Conservation (phyloP, 108 stramenopile genomes). For the Skeletonema marinoi region DNA sequence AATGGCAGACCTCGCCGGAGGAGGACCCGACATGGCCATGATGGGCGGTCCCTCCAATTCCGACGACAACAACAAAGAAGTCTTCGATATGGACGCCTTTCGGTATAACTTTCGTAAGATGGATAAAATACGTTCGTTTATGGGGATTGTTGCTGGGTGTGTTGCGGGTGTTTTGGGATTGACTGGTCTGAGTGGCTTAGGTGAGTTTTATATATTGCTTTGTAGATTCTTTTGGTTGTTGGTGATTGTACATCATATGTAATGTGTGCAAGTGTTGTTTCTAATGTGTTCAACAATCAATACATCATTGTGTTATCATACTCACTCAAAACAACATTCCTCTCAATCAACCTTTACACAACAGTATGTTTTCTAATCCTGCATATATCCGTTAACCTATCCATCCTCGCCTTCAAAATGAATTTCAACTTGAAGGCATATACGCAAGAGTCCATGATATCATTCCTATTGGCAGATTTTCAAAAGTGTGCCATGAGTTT, state of each 20-base stretch:
- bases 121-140: conserved; percentile 80
- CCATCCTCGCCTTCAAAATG: conserved; percentile 73
- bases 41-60: conserved; percentile 17
- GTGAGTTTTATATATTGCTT: conserved; percentile 43
- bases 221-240: no score
- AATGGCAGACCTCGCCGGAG: conserved; percentile 70
- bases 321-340: no score
- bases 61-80: conserved; percentile 52
- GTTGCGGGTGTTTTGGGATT: conserved; percentile 82
- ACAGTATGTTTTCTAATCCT: conserved; percentile 63
- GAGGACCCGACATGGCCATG: conserved; percentile 19
- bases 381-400: conserved; percentile 55
- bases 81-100: conserved; percentile 68
- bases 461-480: conserved; percentile 64
- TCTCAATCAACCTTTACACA: no score
- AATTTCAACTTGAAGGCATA: conserved; percentile 67
- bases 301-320: no score
- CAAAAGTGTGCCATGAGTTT: conserved; percentile 84
- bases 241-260: background rate
- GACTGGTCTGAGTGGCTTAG: conserved; percentile 75
- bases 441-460: conserved; percentile 63
- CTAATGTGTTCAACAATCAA: background rate
- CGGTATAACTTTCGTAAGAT: conserved; percentile 68
- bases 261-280: background rate
- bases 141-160: conserved; percentile 85